These are phyloP conservation scores for Aspergillus jensenii DNA, from an alignment of 2,329 filamentous ascomycete species.

Conservation along the genomic window DNA sequence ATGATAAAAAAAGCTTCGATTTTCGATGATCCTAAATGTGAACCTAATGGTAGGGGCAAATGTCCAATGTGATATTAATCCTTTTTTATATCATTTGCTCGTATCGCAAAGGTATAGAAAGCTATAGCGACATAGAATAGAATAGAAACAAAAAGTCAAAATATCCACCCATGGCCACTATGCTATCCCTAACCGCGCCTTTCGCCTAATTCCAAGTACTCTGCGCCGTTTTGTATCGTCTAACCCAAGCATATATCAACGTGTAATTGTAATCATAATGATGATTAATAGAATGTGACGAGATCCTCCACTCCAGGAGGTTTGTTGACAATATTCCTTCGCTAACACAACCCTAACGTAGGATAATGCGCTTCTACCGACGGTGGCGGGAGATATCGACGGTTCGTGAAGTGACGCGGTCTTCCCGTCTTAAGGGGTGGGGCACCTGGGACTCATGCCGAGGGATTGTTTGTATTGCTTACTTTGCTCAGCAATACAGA, in stretches of 20 bases:
- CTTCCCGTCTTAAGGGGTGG: neutral
- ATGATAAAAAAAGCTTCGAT: neutral
- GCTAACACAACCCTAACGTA: neutral
- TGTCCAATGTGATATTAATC: neutral
- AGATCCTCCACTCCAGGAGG: neutral
- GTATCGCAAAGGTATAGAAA: neutral
- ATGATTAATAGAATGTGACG: neutral
- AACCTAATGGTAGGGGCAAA: neutral
- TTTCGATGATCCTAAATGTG: neutral
- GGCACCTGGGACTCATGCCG: neutral
- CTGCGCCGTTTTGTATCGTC: slow-evolving; percentile 33
- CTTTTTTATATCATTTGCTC: neutral
- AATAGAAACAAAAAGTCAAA: slow-evolving; percentile 8
- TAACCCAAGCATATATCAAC: slow-evolving; percentile 31
- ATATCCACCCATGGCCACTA: slow-evolving; percentile 20
- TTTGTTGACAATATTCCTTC: neutral
- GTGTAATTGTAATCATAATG: slow-evolving; percentile 17
- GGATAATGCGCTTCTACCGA: neutral
- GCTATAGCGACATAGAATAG: neutral
- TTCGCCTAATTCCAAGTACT: slow-evolving; percentile 23
- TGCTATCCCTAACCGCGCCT: slow-evolving; percentile 26
- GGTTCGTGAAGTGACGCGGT: neutral
- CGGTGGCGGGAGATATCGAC: neutral
- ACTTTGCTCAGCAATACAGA: slow-evolving; percentile 8
- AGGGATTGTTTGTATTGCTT: neutral